Percentiles rank a stretch among this genome's conserved stretches.
Evolutionary conservation across 768 basidiomycete genomes (phyloP).

Genomic region (Auricularia sp.): DNA sequence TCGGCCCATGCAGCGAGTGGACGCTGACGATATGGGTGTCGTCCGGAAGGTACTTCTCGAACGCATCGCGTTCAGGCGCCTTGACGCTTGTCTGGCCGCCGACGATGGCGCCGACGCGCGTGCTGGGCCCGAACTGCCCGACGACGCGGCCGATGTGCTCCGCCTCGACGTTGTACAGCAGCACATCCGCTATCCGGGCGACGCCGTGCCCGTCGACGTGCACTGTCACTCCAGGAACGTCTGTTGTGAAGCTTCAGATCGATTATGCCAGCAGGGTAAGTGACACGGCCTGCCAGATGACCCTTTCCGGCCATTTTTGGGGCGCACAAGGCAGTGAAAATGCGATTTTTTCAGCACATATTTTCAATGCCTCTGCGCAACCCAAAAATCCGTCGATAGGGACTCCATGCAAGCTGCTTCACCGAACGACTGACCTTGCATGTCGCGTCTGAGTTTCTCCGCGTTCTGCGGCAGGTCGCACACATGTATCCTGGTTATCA

Average conservation of each 20-base stretch:
- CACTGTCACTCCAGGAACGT: slow-evolving; percentile 51
- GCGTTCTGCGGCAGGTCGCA: slow-evolving; percentile 76
- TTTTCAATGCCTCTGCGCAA: too few relatives aligned
- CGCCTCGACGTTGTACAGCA: slow-evolving; percentile 93
- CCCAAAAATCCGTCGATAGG: too few relatives aligned
- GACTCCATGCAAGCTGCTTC: too few relatives aligned
- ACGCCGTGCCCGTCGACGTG: slow-evolving; percentile 79
- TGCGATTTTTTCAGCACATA: not conserved
- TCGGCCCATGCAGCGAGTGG: slow-evolving; percentile 91
- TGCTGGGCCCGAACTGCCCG: slow-evolving; percentile 83
- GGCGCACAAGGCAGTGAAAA: not conserved
- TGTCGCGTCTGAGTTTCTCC: slow-evolving; percentile 49
- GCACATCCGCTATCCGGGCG: slow-evolving; percentile 81
- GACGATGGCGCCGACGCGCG: slow-evolving; percentile 66
- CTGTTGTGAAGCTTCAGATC: slow-evolving; percentile 23
- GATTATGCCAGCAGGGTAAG: not conserved
- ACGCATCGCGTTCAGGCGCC: slow-evolving; percentile 82
- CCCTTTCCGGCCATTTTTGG: too few relatives aligned
- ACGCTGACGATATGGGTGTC: slow-evolving; percentile 88
- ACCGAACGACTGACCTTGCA: slow-evolving; percentile 38
- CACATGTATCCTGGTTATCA: slow-evolving; percentile 61
- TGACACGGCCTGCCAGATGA: too few relatives aligned
- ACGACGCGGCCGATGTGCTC: slow-evolving; percentile 81
- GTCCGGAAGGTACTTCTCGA: slow-evolving; percentile 74
- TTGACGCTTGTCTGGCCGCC: slow-evolving; percentile 97